Evolutionary conservation across 352 stramenopile species (phyloP).

Genomic region (Phytopythium aichiense): DNA sequence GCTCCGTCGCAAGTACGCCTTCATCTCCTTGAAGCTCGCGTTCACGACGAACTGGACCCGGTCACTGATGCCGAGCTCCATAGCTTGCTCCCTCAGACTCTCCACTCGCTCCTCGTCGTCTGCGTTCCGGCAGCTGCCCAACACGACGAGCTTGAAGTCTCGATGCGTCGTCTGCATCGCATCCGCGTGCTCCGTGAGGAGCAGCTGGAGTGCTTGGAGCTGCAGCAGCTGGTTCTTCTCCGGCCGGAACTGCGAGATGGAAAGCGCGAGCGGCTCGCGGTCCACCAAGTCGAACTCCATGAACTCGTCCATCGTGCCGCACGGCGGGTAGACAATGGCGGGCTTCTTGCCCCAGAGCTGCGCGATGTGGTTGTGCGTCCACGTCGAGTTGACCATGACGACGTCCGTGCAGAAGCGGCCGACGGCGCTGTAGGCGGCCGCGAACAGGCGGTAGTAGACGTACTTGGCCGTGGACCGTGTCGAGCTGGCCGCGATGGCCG

Average conservation of each 20-base stretch:
- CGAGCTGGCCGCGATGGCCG: conserved; percentile 70
- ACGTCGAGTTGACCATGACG: conserved; percentile 98
- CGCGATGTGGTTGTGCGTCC: conserved; percentile 96
- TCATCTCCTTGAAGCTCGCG: conserved; percentile 91
- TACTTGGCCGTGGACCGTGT: conserved; percentile 91
- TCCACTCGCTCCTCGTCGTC: conserved; percentile 91
- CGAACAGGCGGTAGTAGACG: conserved; percentile 96
- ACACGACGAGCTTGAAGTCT: conserved; percentile 91
- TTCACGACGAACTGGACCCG: conserved; percentile 95
- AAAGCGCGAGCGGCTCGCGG: conserved; percentile 87
- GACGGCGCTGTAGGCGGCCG: conserved; percentile 85
- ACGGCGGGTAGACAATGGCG: conserved; percentile 95
- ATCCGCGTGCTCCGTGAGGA: conserved; percentile 47
- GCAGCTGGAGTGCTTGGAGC: conserved; percentile 82
- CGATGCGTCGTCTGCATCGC: conserved; percentile 35
- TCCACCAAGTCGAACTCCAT: conserved; percentile 45
- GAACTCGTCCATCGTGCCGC: conserved; percentile 86
- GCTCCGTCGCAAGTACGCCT: conserved; percentile 78
- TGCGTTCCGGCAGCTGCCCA: conserved; percentile 94
- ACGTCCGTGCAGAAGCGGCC: conserved; percentile 84
- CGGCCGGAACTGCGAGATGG: conserved; percentile 97
- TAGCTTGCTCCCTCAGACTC: conserved; percentile 73
- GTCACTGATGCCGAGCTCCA: conserved; percentile 67
- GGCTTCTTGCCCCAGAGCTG: conserved; percentile 86
- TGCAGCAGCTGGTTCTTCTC: conserved; percentile 99